phyloP scores from a whole-genome alignment of 2,329 filamentous ascomycete species.

The Microsporum audouinii region DNA sequence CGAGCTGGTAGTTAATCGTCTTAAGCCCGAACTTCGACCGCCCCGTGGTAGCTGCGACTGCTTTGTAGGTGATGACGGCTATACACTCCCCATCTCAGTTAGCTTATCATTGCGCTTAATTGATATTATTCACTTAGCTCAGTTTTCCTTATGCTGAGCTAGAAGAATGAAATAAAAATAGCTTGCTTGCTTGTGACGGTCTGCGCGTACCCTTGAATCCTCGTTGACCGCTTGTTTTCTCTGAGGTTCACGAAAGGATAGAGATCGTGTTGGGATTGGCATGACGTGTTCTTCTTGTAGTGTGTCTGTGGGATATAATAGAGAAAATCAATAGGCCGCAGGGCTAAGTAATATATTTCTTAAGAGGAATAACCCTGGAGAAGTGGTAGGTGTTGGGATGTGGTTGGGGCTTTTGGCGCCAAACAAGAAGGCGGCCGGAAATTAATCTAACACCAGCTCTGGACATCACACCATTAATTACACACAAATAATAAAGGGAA shows the following conservation, averaged over 20 bases:
- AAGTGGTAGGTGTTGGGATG: neutral
- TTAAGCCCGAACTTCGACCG: neutral
- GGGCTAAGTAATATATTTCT: neutral
- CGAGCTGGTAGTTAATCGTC: neutral
- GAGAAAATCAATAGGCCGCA: neutral
- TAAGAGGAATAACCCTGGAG: neutral
- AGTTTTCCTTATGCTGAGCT: neutral
- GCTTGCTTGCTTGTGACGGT: neutral
- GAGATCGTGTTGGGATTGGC: slow-evolving; percentile 31
- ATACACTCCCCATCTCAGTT: neutral
- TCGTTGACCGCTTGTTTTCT: slow-evolving; percentile 1
- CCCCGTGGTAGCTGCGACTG: neutral
- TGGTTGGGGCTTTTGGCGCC: neutral
- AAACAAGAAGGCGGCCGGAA: neutral
- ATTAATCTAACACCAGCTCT: neutral
- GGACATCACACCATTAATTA: neutral
- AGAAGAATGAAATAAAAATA: neutral
- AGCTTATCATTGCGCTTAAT: neutral
- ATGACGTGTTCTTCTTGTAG: slow-evolving; percentile 15
- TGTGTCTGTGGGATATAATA: neutral
- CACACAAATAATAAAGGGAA: neutral
- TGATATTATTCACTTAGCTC: neutral
- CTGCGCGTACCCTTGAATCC: neutral
- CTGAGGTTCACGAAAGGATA: slow-evolving; percentile 25
- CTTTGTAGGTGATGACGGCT: neutral